Evolutionary conservation across 495 filamentous ascomycete genomes (phyloP), one percentile per base, ranked within the genome.

Genomic region (Talaromyces adpressus): DNA sequence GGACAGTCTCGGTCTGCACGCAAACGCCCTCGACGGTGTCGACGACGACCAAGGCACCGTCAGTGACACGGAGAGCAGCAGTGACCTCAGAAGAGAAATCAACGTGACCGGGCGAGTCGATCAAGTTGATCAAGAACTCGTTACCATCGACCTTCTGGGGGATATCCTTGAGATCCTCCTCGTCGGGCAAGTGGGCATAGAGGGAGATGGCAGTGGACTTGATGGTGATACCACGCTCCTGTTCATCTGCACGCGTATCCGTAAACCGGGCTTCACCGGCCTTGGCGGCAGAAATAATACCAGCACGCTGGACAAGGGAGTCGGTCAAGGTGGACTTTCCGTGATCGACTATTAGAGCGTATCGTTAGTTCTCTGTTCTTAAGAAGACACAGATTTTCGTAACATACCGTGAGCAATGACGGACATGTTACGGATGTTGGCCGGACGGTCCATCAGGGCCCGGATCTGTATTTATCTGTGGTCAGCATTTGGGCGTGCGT

Each of bases 71-170:
- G 71, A 99, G 93, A 74, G 94, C 94, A 76, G 94, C 94, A 73
- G 94, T 99, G 75, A 99, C 94, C 79, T 99, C 94, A 67, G 94
- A 99, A 23, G 94, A 99, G 89, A 99, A 99, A 82, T 99, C 94
- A 79, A 99, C 94, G 92, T 99, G 94, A 84, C 94, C 94, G 65
- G 94, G 94, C 30, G 94, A 99, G 79, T 99, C 94, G 81, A 99
- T 99, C 85, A 99, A 84, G 87, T 99, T 99, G 86, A 99, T 93
- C 86, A 99, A 85, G 87, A 99, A 99, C 77, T 97, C 91, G 77
- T 84, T 82, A 79, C 95, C 93, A 63, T 91, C 86, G 66, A 89
- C 86, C 78, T 89, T 87, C 82, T 95, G 88, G 69, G 90, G 87
- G 67, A 97, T 90, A 74, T 99, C 94, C 86, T 97, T 97, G 57